Evolutionary conservation across 2,329 filamentous ascomycete species (phyloP).

Genomic region (Zymoseptoria tritici): DNA sequence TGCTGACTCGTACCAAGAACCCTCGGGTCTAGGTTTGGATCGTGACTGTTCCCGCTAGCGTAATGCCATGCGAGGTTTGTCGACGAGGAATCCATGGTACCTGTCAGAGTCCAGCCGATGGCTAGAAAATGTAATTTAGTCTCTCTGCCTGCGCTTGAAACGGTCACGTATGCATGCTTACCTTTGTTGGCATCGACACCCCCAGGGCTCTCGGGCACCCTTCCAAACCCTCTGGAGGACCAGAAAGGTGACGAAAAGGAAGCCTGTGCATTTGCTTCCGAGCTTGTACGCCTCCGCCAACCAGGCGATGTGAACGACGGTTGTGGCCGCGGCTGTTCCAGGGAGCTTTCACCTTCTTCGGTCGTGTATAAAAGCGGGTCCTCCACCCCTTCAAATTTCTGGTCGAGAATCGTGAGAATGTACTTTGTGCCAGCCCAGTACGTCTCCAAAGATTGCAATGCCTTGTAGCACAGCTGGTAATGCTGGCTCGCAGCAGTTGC

Average conservation of each 20-base stretch:
- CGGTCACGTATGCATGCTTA: conserved; percentile 24
- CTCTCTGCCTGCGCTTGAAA: not conserved
- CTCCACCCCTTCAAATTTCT: conserved; percentile 79
- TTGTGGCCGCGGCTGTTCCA: conserved; percentile 44
- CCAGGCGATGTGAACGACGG: conserved; percentile 45
- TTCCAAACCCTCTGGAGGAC: conserved; percentile 12
- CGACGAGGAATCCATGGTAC: conserved; percentile 76
- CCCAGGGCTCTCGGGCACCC: conserved; percentile 39
- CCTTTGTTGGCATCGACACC: conserved; percentile 45
- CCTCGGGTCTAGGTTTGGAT: conserved; percentile 10
- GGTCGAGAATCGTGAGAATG: conserved; percentile 76
- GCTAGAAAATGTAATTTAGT: conserved; percentile 32
- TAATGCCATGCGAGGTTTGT: conserved; percentile 79
- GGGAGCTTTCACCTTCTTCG: conserved; percentile 71
- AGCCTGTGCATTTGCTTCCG: conserved; percentile 33
- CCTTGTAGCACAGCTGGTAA: conserved; percentile 80
- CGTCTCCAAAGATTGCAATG: conserved; percentile 67
- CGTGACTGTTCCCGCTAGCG: conserved; percentile 42
- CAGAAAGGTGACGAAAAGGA: conserved; percentile 16
- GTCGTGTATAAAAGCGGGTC: conserved; percentile 59
- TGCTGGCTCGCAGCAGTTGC: conserved; percentile 78
- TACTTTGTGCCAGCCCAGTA: conserved; percentile 87
- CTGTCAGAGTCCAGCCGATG: conserved; percentile 82
- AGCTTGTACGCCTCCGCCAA: conserved; percentile 43
- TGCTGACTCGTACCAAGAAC: not conserved